A percentile compares a stretch with the other conserved stretches of the same genome.
These are phyloP conservation scores for Trichothecium roseum DNA, from an alignment of 2,329 filamentous ascomycete genomes.

Conservation along the genomic window DNA sequence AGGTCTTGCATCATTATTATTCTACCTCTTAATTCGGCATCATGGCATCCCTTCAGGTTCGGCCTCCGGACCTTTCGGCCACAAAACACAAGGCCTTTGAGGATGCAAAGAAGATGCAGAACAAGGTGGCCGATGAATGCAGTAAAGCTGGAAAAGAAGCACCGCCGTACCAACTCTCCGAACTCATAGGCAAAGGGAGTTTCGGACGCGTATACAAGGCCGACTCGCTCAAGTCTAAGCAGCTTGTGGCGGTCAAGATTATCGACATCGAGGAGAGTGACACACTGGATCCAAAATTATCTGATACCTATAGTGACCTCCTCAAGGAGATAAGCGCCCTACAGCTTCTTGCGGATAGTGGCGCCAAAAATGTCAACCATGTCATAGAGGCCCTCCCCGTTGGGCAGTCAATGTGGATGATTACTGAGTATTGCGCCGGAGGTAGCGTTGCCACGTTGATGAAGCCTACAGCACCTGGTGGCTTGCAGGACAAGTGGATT, in stretches of 20 bases:
- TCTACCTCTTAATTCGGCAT: constrained; percentile 4
- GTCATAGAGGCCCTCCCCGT: constrained; percentile 72
- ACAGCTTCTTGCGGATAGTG: constrained; percentile 61
- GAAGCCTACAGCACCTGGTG: constrained; percentile 55
- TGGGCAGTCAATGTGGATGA: constrained; percentile 75
- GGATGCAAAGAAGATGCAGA: constrained; percentile 62
- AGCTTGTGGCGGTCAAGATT: constrained; percentile 68
- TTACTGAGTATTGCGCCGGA: constrained; percentile 77
- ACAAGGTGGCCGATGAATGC: constrained; percentile 51
- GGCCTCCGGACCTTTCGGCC: constrained; percentile 29
- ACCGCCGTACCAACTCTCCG: constrained; percentile 57
- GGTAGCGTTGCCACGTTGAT: constrained; percentile 69
- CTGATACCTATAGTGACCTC: constrained; percentile 59
- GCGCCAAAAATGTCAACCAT: constrained; percentile 70
- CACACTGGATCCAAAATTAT: constrained; percentile 51
- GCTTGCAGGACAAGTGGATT: constrained; percentile 61
- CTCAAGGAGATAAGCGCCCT: constrained; percentile 60
- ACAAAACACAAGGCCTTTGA: constrained; percentile 52
- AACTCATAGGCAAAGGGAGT: constrained; percentile 65
- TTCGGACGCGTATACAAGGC: constrained; percentile 68
- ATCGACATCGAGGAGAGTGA: constrained; percentile 76
- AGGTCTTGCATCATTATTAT: too few relatives aligned
- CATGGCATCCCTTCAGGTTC: constrained; percentile 32
- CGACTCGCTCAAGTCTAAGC: constrained; percentile 29
- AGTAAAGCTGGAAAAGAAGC: constrained; percentile 46